These are phyloP conservation scores for Verticillium klebahnii DNA, from an alignment of 2,329 filamentous ascomycete species.

Conservation along the genomic window DNA sequence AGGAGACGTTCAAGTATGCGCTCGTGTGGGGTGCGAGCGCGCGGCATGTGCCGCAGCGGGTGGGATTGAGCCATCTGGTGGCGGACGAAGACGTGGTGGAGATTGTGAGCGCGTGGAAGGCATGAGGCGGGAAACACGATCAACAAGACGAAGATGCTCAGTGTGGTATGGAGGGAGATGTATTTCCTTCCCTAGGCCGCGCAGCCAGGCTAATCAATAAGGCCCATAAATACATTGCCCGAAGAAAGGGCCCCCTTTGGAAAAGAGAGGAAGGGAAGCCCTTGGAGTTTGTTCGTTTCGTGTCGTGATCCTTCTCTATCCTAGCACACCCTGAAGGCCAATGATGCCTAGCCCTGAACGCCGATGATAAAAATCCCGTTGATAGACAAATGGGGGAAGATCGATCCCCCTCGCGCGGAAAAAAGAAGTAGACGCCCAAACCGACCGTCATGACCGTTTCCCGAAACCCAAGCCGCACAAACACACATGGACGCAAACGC, in stretches of 20 bases:
- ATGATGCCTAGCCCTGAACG: constrained; percentile 7
- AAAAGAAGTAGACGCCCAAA: constrained; percentile 6
- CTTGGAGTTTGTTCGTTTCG: constrained; percentile 10
- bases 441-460: constrained; percentile 6
- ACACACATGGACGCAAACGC: not conserved
- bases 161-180: constrained; percentile 4
- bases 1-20: constrained; percentile 99
- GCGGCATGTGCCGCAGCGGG: constrained; percentile 87
- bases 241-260: not conserved
- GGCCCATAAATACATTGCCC: constrained; percentile 9
- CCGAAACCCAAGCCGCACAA: constrained; percentile 7
- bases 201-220: not conserved
- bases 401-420: not conserved
- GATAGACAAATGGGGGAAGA: constrained; percentile 1
- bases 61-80: constrained; percentile 79
- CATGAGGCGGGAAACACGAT: constrained; percentile 27
- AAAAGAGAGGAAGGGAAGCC: constrained; percentile 2
- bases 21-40: constrained; percentile 97
- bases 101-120: constrained; percentile 61
- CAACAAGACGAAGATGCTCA: not conserved
- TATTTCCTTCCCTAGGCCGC: constrained; percentile 9
- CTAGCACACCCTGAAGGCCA: constrained; percentile 7
- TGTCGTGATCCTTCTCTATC: constrained; percentile 13
- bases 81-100: constrained; percentile 65
- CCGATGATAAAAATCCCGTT: not conserved